These are phyloP conservation scores for Choanephora cucurbitarum DNA, from an alignment of 371 early-diverging fungal species.

Conservation along the genomic window DNA sequence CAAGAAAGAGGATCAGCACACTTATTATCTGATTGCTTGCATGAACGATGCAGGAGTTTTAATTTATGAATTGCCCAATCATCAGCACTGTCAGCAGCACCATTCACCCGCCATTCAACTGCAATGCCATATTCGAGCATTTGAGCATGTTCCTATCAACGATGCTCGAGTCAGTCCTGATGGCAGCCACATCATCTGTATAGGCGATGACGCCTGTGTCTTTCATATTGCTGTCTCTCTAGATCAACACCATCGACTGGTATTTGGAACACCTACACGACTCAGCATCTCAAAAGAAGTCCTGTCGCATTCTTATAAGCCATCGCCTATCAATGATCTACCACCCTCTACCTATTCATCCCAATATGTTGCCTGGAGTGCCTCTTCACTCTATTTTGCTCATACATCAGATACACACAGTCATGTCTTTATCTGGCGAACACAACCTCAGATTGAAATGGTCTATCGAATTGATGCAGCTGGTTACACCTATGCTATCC, in stretches of 20 bases:
- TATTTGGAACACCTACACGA: conserved; percentile 18
- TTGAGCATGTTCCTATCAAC: conserved; percentile 52
- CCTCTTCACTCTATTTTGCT: conserved; percentile 55
- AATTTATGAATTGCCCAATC: conserved; percentile 45
- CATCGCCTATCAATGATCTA: neutral
- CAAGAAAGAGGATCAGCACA: conserved; percentile 14
- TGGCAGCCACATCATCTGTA: conserved; percentile 50
- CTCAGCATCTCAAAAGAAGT: conserved; percentile 9
- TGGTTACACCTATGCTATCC: conserved; percentile 52
- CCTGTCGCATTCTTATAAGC: conserved; percentile 15
- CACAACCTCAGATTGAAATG: conserved; percentile 39
- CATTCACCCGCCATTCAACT: conserved; percentile 15
- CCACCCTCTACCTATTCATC: conserved; percentile 28
- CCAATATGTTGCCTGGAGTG: conserved; percentile 61
- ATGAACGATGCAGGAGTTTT: conserved; percentile 56
- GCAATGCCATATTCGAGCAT: conserved; percentile 40
- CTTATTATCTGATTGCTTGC: conserved; percentile 33
- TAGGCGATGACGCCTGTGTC: conserved; percentile 51
- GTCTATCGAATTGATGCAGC: conserved; percentile 51
- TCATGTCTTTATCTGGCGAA: conserved; percentile 54
- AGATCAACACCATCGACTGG: conserved; percentile 4
- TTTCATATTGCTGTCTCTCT: conserved; percentile 18
- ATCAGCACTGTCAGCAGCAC: conserved; percentile 27
- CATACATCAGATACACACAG: conserved; percentile 58
- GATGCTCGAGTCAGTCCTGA: conserved; percentile 60